A percentile compares a stretch with the other conserved stretches of the same genome.
Conservation (phyloP, 192 early-diverging fungal genomes). For the Cetraspora pellucida region DNA sequence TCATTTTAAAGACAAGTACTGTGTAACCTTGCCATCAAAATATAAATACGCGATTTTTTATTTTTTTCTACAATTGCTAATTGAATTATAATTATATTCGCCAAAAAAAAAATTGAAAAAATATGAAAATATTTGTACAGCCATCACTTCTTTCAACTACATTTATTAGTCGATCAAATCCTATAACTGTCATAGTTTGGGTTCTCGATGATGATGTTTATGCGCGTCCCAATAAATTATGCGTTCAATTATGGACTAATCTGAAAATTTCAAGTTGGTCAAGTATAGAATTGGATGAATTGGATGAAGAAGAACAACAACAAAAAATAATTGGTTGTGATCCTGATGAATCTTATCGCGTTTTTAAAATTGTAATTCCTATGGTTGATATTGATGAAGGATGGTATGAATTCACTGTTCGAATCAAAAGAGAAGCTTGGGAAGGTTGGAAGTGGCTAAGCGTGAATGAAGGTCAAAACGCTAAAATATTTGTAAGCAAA, state of each 20-base stretch:
- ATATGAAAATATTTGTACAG: neutral
- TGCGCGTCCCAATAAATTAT: neutral
- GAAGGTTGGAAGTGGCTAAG: constrained; percentile 12
- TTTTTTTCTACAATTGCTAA: too few relatives aligned
- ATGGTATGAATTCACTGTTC: constrained; percentile 29
- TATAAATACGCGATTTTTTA: too few relatives aligned
- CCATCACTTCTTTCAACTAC: constrained; percentile 1
- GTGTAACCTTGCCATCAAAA: too few relatives aligned
- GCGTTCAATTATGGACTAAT: neutral
- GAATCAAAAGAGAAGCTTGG: neutral
- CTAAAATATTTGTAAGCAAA: neutral
- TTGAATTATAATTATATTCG: too few relatives aligned
- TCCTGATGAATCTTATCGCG: neutral
- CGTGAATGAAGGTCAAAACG: constrained; percentile 1
- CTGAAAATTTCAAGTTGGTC: neutral
- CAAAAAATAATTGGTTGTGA: constrained; percentile 6
- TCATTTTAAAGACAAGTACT: too few relatives aligned
- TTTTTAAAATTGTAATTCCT: neutral
- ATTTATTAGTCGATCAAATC: neutral
- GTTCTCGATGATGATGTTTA: neutral
- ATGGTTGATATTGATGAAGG: neutral
- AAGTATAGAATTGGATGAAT: neutral
- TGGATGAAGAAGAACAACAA: neutral
- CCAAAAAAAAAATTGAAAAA: too few relatives aligned
- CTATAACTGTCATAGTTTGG: neutral